These are phyloP conservation scores for Aspergillus sp. DNA, from an alignment of 2,329 filamentous ascomycete genomes.

Conservation along the genomic window DNA sequence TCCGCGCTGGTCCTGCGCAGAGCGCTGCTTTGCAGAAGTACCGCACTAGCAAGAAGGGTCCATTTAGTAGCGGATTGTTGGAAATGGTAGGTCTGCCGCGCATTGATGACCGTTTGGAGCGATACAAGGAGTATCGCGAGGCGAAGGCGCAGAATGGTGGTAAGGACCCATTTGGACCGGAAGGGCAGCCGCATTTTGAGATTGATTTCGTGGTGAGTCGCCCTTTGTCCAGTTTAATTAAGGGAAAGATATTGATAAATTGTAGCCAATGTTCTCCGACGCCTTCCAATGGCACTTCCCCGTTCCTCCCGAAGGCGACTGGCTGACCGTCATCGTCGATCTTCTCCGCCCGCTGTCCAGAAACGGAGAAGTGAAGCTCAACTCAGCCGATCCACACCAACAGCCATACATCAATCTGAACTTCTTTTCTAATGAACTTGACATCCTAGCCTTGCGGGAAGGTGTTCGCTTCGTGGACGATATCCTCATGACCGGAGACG, in stretches of 20 bases:
- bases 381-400: not conserved
- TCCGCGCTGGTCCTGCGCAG: not conserved
- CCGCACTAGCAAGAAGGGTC: not conserved
- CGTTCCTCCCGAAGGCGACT: slow-evolving; percentile 1
- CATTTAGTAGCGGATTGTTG: not conserved
- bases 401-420: slow-evolving; percentile 1
- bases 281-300: slow-evolving; percentile 4
- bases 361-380: slow-evolving; percentile 6
- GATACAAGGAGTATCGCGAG: slow-evolving; percentile 4
- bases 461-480: not conserved
- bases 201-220: slow-evolving; percentile 2
- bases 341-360: slow-evolving; percentile 1
- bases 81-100: not conserved
- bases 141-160: slow-evolving; percentile 4
- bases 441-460: not conserved
- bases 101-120: not conserved
- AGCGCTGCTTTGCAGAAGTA: slow-evolving; percentile 3
- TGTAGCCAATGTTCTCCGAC: slow-evolving; percentile 1
- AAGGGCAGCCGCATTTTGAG: slow-evolving; percentile 5
- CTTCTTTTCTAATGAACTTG: slow-evolving; percentile 3
- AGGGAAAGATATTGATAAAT: no score
- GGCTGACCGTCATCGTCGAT: slow-evolving; percentile 3
- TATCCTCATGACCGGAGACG: not conserved
- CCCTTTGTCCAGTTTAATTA: no score
- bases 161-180: not conserved